Conservation (phyloP, 495 filamentous ascomycete genomes). For the Aspergillus saccharolyticus region DNA sequence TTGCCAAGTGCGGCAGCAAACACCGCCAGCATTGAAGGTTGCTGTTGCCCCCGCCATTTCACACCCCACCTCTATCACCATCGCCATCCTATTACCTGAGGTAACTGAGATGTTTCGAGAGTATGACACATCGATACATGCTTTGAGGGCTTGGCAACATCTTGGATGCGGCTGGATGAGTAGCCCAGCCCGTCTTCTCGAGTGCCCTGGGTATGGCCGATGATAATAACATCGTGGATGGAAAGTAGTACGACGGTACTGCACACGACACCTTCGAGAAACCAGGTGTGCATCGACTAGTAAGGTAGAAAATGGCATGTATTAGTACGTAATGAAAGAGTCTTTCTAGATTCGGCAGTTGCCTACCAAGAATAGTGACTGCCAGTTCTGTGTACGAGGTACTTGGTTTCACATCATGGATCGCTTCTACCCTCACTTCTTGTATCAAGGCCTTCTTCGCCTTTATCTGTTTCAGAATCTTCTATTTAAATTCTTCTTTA, state of each 20-base stretch:
- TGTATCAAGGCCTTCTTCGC: neutral
- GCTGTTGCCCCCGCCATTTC: neutral
- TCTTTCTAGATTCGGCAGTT: neutral
- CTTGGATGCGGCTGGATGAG: neutral
- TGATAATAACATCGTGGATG: too few relatives aligned
- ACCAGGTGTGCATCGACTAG: too few relatives aligned
- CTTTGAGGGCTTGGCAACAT: neutral
- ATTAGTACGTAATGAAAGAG: neutral
- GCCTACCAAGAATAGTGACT: neutral
- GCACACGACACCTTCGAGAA: too few relatives aligned
- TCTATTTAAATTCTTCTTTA: neutral
- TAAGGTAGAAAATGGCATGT: neutral
- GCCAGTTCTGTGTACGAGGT: neutral
- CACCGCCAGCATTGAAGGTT: neutral
- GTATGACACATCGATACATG: neutral
- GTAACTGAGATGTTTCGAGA: neutral
- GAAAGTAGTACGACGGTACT: too few relatives aligned
- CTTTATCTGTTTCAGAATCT: conserved; percentile 1
- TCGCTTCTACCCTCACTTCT: neutral
- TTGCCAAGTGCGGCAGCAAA: conserved; percentile 4
- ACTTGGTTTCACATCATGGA: too few relatives aligned
- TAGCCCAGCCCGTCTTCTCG: neutral
- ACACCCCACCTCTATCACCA: neutral
- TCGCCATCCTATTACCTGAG: neutral
- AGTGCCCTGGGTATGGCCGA: too few relatives aligned